Conservation (phyloP, 2,329 filamentous ascomycete species). For the Xylaria polymorpha region DNA sequence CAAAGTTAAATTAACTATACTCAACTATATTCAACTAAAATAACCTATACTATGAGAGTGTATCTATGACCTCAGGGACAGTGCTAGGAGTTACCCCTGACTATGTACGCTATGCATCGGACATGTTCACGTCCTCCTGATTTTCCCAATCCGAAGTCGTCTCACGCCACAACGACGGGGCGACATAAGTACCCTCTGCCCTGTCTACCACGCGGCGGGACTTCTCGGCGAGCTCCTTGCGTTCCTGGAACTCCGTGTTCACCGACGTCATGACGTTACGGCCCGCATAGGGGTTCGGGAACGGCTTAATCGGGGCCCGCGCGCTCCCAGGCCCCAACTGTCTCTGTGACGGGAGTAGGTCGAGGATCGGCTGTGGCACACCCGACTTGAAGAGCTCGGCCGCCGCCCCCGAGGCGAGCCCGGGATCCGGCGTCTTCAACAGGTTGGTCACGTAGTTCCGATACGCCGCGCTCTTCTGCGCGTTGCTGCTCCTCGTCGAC, state of each 20-base stretch:
- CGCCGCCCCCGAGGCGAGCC: not conserved
- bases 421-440: not conserved
- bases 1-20: not conserved
- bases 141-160: not conserved
- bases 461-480: not conserved
- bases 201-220: too few species aligned
- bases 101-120: not conserved
- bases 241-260: conserved; percentile 24
- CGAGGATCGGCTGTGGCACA: conserved; percentile 11
- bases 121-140: not conserved
- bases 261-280: conserved; percentile 29
- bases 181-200: not conserved
- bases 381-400: conserved; percentile 1
- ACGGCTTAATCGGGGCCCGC: conserved; percentile 12
- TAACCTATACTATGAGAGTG: not conserved
- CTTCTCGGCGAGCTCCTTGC: not conserved
- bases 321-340: not conserved
- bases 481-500: not conserved
- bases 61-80: not conserved
- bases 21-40: not conserved
- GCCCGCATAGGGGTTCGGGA: conserved; percentile 35
- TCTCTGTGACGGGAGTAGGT: not conserved
- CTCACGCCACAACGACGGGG: conserved; percentile 17
- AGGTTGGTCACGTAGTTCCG: conserved; percentile 17
- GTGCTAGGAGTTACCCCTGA: not conserved